phyloP scores from a whole-genome alignment of 441 rosid genomes.

The Erodium texanum region DNA sequence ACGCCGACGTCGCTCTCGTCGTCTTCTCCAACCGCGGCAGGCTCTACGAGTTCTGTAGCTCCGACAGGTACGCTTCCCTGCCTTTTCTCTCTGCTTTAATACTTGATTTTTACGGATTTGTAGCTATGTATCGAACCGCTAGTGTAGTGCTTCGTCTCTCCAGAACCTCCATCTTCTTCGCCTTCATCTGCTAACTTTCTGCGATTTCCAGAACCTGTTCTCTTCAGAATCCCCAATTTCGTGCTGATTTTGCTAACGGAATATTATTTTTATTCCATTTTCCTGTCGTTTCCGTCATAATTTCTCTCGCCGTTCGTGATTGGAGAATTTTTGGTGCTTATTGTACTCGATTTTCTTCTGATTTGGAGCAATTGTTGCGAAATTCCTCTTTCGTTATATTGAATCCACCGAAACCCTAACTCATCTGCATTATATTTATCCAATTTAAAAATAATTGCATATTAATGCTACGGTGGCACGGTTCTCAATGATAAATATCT shows the following conservation, averaged over 20 bases:
- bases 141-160: too few species aligned
- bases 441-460: too few species aligned
- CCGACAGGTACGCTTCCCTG: not conserved
- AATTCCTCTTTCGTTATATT: not conserved
- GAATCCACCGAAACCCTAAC: not conserved
- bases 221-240: not conserved
- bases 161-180: too few species aligned
- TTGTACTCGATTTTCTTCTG: not conserved
- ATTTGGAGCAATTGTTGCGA: not conserved
- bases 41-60: conserved; percentile 50
- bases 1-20: conserved; percentile 56
- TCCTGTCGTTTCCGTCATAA: not conserved
- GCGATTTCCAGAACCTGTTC: too few species aligned
- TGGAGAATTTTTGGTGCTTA: not conserved
- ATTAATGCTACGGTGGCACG: not conserved
- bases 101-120: too few species aligned
- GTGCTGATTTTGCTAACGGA: not conserved
- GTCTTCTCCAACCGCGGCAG: conserved; percentile 61
- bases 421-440: not conserved
- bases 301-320: not conserved
- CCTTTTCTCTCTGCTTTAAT: not conserved
- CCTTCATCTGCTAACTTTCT: too few species aligned
- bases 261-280: not conserved
- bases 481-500: not conserved
- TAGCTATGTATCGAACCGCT: too few species aligned